Conservation (phyloP, 305 asterid species). For the Solanum hybrid region DNA sequence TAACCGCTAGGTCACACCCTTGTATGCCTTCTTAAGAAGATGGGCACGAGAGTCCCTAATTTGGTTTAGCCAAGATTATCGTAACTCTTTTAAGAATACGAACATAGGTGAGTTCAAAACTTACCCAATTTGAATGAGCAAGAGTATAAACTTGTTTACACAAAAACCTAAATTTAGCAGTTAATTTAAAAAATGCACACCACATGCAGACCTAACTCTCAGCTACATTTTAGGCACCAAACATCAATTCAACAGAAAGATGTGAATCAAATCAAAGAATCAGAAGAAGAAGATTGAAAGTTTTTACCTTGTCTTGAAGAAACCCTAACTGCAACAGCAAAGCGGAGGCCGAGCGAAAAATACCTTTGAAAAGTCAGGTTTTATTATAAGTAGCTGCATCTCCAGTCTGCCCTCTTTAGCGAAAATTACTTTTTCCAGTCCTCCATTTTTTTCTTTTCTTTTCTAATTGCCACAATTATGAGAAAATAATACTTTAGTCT, state of each 20-base stretch:
- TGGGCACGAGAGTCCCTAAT: neutral
- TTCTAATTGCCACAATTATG: neutral
- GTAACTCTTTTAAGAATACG: neutral
- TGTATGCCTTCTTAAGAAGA: neutral
- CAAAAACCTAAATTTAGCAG: neutral
- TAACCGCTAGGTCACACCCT: neutral
- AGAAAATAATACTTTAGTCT: neutral
- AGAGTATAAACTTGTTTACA: neutral
- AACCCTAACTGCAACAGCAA: neutral
- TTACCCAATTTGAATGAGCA: neutral
- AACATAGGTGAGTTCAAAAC: neutral
- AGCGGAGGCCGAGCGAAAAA: neutral
- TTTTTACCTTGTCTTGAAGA: neutral
- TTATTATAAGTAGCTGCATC: neutral
- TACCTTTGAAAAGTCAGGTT: neutral
- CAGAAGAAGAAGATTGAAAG: neutral
- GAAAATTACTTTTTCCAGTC: neutral
- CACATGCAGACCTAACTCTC: slow-evolving; percentile 12
- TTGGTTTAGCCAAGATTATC: neutral
- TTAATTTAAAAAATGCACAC: neutral
- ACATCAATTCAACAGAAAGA: neutral
- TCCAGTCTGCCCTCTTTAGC: neutral
- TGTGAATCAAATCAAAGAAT: neutral
- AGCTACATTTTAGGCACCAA: neutral
- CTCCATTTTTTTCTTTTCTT: neutral